Conservation (phyloP, 139 green algal genomes). For the Trebouxia sp. region DNA sequence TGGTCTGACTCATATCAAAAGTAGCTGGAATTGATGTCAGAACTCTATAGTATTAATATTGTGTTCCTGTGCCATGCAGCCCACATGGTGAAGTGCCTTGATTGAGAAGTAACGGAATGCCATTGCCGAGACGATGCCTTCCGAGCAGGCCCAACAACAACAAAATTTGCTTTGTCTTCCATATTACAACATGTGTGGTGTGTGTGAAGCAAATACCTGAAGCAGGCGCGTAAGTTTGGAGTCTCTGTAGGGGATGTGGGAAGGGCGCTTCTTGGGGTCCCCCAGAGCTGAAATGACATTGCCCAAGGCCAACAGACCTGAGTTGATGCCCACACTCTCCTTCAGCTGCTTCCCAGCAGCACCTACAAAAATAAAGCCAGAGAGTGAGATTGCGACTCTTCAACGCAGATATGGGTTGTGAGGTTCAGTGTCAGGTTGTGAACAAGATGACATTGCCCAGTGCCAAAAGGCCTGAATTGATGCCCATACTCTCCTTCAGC, state of each 20-base stretch:
- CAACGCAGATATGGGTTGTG: no score
- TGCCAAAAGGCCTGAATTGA: slow-evolving; percentile 79
- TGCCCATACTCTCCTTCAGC: slow-evolving; percentile 76
- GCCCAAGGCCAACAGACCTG: slow-evolving; percentile 76
- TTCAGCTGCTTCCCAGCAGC: slow-evolving; percentile 48
- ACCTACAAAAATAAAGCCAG: slow-evolving; percentile 4
- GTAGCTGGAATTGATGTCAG: no score
- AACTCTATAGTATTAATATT: no score
- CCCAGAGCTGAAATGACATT: slow-evolving; percentile 90
- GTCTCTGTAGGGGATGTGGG: slow-evolving; percentile 67
- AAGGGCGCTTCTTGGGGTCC: slow-evolving; percentile 24
- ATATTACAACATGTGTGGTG: neutral
- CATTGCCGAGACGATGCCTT: slow-evolving; percentile 26
- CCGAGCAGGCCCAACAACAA: neutral
- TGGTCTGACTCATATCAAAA: no score
- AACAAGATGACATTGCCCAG: slow-evolving; percentile 93
- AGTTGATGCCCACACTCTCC: slow-evolving; percentile 83
- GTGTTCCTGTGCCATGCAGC: neutral
- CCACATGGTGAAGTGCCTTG: neutral
- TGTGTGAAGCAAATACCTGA: slow-evolving; percentile 51
- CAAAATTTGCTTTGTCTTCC: no score
- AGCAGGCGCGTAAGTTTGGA: slow-evolving; percentile 65
- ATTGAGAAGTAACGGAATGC: neutral
- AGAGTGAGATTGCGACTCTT: neutral
- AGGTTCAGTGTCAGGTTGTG: no score